Conservation (phyloP, 768 basidiomycete genomes). For the Calocera viscosa region DNA sequence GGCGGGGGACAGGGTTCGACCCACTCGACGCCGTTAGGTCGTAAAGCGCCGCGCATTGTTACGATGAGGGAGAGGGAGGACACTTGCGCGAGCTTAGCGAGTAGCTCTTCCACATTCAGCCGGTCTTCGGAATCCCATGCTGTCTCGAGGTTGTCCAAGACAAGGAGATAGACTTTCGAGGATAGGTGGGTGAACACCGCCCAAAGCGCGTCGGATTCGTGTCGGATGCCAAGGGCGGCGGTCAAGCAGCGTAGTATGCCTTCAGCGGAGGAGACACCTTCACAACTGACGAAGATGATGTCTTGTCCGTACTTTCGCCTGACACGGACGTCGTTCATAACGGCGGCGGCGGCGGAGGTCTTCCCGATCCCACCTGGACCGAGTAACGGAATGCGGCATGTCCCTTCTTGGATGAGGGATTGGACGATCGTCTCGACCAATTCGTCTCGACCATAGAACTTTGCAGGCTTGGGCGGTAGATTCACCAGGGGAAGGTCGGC, state of each 20-base stretch:
- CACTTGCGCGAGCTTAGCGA: conserved; percentile 21
- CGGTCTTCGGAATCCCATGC: conserved; percentile 26
- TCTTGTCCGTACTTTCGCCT: conserved; percentile 20
- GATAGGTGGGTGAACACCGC: conserved; percentile 19
- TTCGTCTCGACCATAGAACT: conserved; percentile 16
- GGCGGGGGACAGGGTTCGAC: background rate
- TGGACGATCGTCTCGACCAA: conserved; percentile 13
- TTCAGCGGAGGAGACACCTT: conserved; percentile 23
- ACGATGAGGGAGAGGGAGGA: conserved; percentile 25
- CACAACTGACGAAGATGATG: conserved; percentile 29
- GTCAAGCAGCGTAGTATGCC: conserved; percentile 24
- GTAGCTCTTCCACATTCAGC: conserved; percentile 21
- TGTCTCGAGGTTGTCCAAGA: conserved; percentile 35
- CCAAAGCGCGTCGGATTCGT: conserved; percentile 20
- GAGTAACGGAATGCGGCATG: conserved; percentile 17
- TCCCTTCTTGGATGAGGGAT: background rate
- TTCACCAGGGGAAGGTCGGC: conserved; percentile 18
- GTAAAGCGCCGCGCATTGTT: conserved; percentile 25
- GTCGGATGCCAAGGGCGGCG: conserved; percentile 19
- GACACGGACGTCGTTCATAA: conserved; percentile 22
- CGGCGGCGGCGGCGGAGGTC: conserved; percentile 29
- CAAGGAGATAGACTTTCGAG: conserved; percentile 23
- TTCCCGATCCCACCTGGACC: conserved; percentile 33
- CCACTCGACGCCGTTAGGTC: conserved; percentile 12
- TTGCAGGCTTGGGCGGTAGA: conserved; percentile 15